A percentile compares a stretch with the other conserved stretches of the same genome.
Conservation (phyloP, 495 filamentous ascomycete genomes). For the Talaromyces ruber region DNA sequence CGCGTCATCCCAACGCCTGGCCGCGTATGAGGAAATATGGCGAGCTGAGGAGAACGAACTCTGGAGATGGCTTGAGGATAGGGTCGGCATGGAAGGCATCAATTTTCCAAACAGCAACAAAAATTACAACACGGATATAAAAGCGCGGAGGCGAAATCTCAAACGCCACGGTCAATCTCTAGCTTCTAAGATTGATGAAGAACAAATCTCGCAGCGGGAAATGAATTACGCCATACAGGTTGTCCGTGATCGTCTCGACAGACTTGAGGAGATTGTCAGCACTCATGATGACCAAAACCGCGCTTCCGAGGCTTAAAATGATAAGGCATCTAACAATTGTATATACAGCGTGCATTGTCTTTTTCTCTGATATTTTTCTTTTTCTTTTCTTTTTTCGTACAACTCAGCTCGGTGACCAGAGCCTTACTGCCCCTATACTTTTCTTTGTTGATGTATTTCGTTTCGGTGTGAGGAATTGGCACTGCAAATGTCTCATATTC, state of each 20-base stretch:
- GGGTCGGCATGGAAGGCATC: constrained; percentile 67
- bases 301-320: constrained; percentile 6
- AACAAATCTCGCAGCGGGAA: constrained; percentile 71
- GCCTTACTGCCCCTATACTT: not conserved
- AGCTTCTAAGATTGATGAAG: constrained; percentile 45
- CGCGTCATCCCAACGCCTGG: constrained; percentile 53
- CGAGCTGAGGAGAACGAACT: constrained; percentile 78
- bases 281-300: constrained; percentile 33
- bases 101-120: constrained; percentile 28
- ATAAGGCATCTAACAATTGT: not conserved
- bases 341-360: not conserved
- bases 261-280: constrained; percentile 63
- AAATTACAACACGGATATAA: constrained; percentile 15
- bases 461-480: not conserved
- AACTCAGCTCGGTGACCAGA: not conserved
- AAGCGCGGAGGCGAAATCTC: constrained; percentile 9
- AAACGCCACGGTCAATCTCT: constrained; percentile 25
- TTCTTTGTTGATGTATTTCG: not conserved
- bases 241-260: constrained; percentile 72
- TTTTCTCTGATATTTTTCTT: not conserved
- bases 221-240: constrained; percentile 76
- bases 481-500: not conserved
- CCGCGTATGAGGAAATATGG: constrained; percentile 94
- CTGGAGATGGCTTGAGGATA: constrained; percentile 94
- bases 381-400: not conserved